A percentile compares a stretch with the other conserved stretches of the same genome.
These are phyloP conservation scores for Phytophthora capsici DNA, from an alignment of 352 stramenopile species.

Conservation along the genomic window DNA sequence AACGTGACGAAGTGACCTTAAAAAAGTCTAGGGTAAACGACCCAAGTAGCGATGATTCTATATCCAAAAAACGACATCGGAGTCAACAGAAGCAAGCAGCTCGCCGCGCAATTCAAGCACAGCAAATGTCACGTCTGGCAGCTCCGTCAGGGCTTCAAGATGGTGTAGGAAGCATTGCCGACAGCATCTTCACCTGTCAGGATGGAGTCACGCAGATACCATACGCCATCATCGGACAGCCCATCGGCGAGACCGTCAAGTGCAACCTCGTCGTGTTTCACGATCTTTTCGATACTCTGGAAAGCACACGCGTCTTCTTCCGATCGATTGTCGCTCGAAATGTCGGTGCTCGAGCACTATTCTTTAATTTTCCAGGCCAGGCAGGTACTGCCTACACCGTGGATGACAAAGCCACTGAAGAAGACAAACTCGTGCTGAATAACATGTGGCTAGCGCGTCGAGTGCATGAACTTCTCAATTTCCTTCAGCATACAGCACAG, in stretches of 20 bases:
- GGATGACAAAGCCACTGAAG: slow-evolving; percentile 28
- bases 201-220: slow-evolving; percentile 83
- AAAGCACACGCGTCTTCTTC: slow-evolving; percentile 91
- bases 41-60: background rate
- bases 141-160: slow-evolving; percentile 53
- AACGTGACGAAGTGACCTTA: background rate
- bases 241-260: slow-evolving; percentile 57
- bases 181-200: slow-evolving; percentile 67
- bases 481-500: slow-evolving; percentile 70
- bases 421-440: slow-evolving; percentile 66
- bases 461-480: slow-evolving; percentile 87
- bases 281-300: slow-evolving; percentile 94
- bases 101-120: slow-evolving; percentile 62
- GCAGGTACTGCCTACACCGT: slow-evolving; percentile 72
- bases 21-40: slow-evolving; percentile 4
- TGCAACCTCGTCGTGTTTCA: slow-evolving; percentile 93
- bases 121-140: slow-evolving; percentile 79
- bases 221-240: slow-evolving; percentile 83
- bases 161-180: slow-evolving; percentile 25
- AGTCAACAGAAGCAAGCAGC: slow-evolving; percentile 40
- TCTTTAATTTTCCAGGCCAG: slow-evolving; percentile 94
- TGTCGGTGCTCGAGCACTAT: slow-evolving; percentile 81
- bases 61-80: slow-evolving; percentile 21
- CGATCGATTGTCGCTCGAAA: slow-evolving; percentile 78
- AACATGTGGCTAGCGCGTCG: slow-evolving; percentile 87